A percentile compares a stretch with the other conserved stretches of the same genome.
Conservation (phyloP, 257 asterid genomes). For the Thymus mandschuricus region DNA sequence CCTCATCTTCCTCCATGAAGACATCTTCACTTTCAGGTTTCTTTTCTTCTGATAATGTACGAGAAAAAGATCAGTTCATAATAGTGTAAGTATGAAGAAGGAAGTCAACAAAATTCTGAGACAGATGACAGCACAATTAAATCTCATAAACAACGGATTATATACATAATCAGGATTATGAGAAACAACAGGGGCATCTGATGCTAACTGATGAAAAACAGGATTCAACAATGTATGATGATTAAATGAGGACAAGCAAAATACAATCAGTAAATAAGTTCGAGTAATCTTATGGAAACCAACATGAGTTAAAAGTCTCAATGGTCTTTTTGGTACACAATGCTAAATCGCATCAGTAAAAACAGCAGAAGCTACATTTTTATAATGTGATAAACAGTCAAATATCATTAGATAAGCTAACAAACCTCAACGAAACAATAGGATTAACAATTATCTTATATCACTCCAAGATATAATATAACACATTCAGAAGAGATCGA, state of each 20-base stretch:
- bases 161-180: background rate
- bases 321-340: conserved; percentile 6
- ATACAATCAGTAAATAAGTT: background rate
- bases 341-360: background rate
- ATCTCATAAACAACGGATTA: conserved; percentile 10
- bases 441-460: background rate
- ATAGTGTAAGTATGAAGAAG: too few relatives aligned
- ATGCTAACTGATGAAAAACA: background rate
- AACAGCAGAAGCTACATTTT: conserved; percentile 1
- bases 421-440: conserved; percentile 12
- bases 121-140: conserved; percentile 9
- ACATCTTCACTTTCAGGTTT: conserved; percentile 80
- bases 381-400: too few relatives aligned
- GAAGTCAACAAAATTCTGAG: background rate
- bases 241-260: background rate
- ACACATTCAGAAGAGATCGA: background rate
- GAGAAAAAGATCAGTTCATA: background rate
- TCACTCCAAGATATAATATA: background rate
- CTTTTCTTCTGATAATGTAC: conserved; percentile 57
- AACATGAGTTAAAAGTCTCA: background rate
- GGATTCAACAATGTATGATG: background rate
- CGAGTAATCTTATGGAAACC: background rate
- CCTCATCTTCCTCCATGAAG: conserved; percentile 90
- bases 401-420: background rate
- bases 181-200: background rate